phyloP scores from a whole-genome alignment of 108 stramenopile genomes.

The Hondaea fermentalgiana region DNA sequence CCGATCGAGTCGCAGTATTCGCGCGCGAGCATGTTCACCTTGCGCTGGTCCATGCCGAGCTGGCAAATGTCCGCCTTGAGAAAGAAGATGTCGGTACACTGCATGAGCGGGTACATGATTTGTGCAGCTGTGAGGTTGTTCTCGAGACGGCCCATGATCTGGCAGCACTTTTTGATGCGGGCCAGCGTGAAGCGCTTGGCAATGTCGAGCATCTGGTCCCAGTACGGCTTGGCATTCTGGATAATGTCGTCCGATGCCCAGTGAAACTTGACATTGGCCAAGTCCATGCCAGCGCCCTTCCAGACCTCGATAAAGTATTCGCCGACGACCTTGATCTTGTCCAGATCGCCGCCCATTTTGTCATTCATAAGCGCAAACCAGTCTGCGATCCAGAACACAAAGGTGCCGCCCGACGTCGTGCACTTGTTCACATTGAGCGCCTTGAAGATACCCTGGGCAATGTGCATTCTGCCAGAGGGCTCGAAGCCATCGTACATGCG shows the following conservation, averaged over 20 bases:
- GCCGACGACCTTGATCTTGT: conserved; percentile 83
- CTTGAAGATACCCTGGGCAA: conserved; percentile 79
- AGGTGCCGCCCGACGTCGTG: conserved; percentile 65
- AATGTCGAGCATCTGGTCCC: conserved; percentile 82
- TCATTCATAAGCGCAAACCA: conserved; percentile 99
- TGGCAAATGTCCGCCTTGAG: conserved; percentile 98
- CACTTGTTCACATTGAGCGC: conserved; percentile 76
- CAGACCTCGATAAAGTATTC: conserved; percentile 97
- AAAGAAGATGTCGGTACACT: conserved; percentile 99
- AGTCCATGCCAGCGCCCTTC: conserved; percentile 98
- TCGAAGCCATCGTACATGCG: conserved; percentile 94
- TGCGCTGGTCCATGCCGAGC: conserved; percentile 94
- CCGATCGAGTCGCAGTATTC: conserved; percentile 86
- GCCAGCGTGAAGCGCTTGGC: conserved; percentile 85
- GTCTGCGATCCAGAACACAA: conserved; percentile 99
- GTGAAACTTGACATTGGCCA: conserved; percentile 87
- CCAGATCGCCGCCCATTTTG: conserved; percentile 95
- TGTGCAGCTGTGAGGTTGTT: conserved; percentile 83
- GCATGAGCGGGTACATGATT: conserved; percentile 92
- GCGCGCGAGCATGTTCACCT: conserved; percentile 99
- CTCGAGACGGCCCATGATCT: conserved; percentile 97
- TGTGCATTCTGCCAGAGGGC: conserved; percentile 98
- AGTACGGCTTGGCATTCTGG: conserved; percentile 64
- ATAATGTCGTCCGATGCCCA: conserved; percentile 98
- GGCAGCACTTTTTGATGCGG: conserved; percentile 91